Evolutionary conservation across 306 rosid species (phyloP), one percentile per base, ranked within the genome.

Genomic region (Lotus japonicus): DNA sequence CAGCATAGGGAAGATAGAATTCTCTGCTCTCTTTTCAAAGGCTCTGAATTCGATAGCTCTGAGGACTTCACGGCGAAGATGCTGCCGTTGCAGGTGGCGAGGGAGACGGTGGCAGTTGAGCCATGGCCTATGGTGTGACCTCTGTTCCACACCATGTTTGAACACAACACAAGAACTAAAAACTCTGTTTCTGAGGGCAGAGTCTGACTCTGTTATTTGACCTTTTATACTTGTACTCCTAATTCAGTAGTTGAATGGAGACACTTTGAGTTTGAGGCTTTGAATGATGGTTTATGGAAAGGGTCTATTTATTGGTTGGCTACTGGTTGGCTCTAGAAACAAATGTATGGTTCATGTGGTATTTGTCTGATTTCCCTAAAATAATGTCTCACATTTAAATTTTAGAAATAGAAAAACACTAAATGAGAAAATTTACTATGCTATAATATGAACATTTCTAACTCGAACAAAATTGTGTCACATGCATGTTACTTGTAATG

Each of bases 71-170:
- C 99, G 5, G 96, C 96, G 3, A 84, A 79, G 42, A 78, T 4
- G 0, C 66, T 35, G 2, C 80, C 79, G 42, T 5, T 6, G 23
- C 28, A 0, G 72, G 85, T 18, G 79, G 95, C 97, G 3, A 84
- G 65, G 66, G 76, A 82, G 72, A 95, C 95, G 50, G 87, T 79
- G 89, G 96, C 90, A 0, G 96, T 75, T 8, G 97, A 88, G 67
- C 99, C 97, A 0, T 49, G 84, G 81, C 99, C 97, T 65, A 95
- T 52, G 77, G 61, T 55, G 31, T 70, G 80, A 54, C 90, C 92
- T 77, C 97, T 86, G 3, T 78, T 83, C 99, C 99, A 88, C 60
- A 73, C 76, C 97, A 95, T 95, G 61, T 44, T 66, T 63, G 1
- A 9, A 41, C 3, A 49, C 11, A 9, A 41, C 3, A 49, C 11